Evolutionary conservation across 805 yeast species (phyloP), one percentile per base, ranked within the genome.

Genomic region (Candida hungchunana): DNA sequence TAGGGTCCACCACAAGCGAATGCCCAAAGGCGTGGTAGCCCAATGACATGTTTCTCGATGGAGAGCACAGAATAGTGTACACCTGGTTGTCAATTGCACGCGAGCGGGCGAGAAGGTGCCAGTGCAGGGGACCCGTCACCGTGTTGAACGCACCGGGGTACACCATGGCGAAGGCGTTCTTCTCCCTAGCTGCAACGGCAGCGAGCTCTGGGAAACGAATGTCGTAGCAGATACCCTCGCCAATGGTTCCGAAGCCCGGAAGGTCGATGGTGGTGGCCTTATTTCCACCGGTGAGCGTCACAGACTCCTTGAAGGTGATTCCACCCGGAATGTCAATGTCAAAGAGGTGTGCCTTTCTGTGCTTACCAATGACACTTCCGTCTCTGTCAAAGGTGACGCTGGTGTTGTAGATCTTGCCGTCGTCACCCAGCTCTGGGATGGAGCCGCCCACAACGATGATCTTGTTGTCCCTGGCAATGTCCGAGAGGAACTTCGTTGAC

Each of bases 301-400:
- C 69, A 36, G 89, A 79, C 56, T 93, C 98, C 57, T 82, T 78
- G 69, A 93, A 93, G 7, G 89, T 78, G 59, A 93, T 89, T 25
- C 94, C 93, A 39, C 83, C 82, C 5, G 97, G 97, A 40, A 93
- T 88, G 46, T 88, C 95, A 42, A 90, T 85, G 56, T 90, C 97
- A 53, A 90, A 90, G 43, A 90, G 60, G 56, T 90, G 98, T 3
- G 78, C 89, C 55, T 90, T 90, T 48, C 97, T 74, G 59, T 87
- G 97, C 52, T 81, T 84, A 32, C 87, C 96, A 37, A 93, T 77
- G 40, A 90, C 68, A 26, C 77, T 71, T n/a, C 98, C 98, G 3
- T 62, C 38, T 6, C 82, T 83, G 46, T 78, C 62, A 55, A 87
- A 90, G 4, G 95, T 69, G 55, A 89, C 56, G 34, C 85, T 76